Evolutionary conservation across 768 basidiomycete genomes (phyloP).

Genomic region (Pleurotus eryngii): DNA sequence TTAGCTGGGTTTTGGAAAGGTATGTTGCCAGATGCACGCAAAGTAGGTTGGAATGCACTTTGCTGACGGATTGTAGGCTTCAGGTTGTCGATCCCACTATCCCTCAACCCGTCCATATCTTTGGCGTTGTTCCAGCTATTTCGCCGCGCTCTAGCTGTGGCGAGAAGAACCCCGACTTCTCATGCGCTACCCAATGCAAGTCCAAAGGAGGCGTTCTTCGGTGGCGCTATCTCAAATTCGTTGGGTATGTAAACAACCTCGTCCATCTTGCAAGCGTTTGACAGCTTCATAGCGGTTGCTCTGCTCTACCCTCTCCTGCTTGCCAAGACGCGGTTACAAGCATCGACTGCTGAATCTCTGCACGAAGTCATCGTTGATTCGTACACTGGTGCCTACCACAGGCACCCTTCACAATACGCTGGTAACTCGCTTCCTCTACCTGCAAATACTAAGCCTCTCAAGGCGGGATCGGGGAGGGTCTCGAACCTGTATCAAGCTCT

Average conservation of each 20-base stretch:
- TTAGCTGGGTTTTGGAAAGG: slow-evolving; percentile 56
- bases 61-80: slow-evolving; percentile 36
- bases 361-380: slow-evolving; percentile 30
- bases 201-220: slow-evolving; percentile 48
- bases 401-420: slow-evolving; percentile 7
- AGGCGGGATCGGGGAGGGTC: slow-evolving; percentile 20
- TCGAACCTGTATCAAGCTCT: slow-evolving; percentile 52
- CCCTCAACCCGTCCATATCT: slow-evolving; percentile 57
- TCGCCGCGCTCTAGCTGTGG: slow-evolving; percentile 33
- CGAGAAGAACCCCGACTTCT: slow-evolving; percentile 8
- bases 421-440: not conserved
- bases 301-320: slow-evolving; percentile 58
- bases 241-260: slow-evolving; percentile 27
- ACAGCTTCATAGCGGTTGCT: slow-evolving; percentile 29
- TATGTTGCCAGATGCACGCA: slow-evolving; percentile 15
- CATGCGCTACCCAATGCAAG: slow-evolving; percentile 25
- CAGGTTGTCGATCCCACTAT: slow-evolving; percentile 43
- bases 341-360: slow-evolving; percentile 36
- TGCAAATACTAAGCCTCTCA: not conserved
- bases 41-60: not conserved
- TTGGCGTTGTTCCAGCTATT: slow-evolving; percentile 52
- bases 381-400: slow-evolving; percentile 21
- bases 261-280: not conserved
- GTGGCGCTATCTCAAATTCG: slow-evolving; percentile 53
- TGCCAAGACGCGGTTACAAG: slow-evolving; percentile 53